Percentiles rank a stretch among this genome's conserved stretches.
These are phyloP conservation scores for Neurospora sp. DNA, from an alignment of 2,329 filamentous ascomycete species.

Conservation along the genomic window DNA sequence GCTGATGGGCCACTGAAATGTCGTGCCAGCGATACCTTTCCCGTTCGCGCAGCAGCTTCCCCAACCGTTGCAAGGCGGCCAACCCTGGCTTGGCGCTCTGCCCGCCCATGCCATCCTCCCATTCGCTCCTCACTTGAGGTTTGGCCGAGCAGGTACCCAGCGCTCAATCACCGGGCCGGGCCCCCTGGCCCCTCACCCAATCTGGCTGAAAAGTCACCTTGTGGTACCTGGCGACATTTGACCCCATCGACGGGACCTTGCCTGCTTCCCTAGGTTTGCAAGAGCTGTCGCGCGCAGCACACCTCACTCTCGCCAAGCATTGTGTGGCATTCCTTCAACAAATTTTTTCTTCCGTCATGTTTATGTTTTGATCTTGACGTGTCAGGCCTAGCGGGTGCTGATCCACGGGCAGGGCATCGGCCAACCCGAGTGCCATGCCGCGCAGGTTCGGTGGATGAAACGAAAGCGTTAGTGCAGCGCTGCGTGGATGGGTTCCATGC, in stretches of 20 bases:
- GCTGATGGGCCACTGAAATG: conserved; percentile 10
- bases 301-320: neutral
- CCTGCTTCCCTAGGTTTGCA: neutral
- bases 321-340: neutral
- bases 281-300: neutral
- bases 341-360: neutral
- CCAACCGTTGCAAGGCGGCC: neutral
- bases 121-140: neutral
- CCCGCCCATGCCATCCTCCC: neutral
- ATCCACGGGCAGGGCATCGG: neutral
- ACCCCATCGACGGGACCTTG: neutral
- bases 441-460: neutral
- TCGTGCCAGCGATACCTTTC: conserved; percentile 13
- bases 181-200: neutral
- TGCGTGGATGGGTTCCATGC: neutral
- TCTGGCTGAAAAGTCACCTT: conserved; percentile 1
- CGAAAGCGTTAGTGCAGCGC: neutral
- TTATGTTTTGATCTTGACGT: neutral
- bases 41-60: conserved; percentile 14
- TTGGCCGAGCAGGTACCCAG: neutral
- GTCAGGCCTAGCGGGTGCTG: neutral
- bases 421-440: neutral
- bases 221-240: neutral
- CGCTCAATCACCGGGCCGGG: too few species aligned
- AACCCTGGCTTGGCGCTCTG: conserved; percentile 8